Base-by-base conservation (phyloP, 352 stramenopile genomes). In the Phytophthora hibernalis region DNA sequence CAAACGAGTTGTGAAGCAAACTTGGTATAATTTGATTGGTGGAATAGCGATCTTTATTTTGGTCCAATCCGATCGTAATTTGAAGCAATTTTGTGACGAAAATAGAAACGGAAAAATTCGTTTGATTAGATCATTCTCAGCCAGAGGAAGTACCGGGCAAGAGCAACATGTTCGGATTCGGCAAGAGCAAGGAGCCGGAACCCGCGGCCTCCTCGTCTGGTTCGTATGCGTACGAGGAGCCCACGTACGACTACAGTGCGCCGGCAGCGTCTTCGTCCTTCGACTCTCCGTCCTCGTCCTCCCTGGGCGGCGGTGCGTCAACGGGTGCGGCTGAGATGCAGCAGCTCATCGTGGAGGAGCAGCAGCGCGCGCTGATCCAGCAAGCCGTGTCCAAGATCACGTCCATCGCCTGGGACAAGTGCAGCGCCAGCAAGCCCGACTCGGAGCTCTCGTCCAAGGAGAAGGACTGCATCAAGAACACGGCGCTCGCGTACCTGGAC, bases 351-450 rank as follows among this genome's bases (percentile, higher is more conserved):
- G 75, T 94, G 74, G 86, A 95, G 68, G 90, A 97, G 74, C 90
- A 97, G 76, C 85, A 95, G 74, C 88, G 87, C 59, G 87, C 85
- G 50, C 54, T 96, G 33, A 92, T 97, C 59, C 90, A 96, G 67
- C 84, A 95, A 68, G 88, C 89, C 48, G 85, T 97, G 54, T 87
- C 85, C 58, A 97, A 96, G 83, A 94, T 97, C 70, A 94, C 90
- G 53, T 84, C 87, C 18, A 82, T 96, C 53, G 90, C 88, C 30
- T 97, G 88, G 88, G 89, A 96, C 71, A 97, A 94, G 69, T 97
- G 90, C 71, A 94, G 85, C 69, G 85, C 83, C 51, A 83, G 67
- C 74, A 95, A 93, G 68, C 87, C 88, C 31, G 89, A 95, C 70
- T 79, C 79, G 58, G 83, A 92, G 65, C 86, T 97, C 40, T 89